phyloP scores from a whole-genome alignment of 2,329 filamentous ascomycete species.

The Ascochyta koolunga region DNA sequence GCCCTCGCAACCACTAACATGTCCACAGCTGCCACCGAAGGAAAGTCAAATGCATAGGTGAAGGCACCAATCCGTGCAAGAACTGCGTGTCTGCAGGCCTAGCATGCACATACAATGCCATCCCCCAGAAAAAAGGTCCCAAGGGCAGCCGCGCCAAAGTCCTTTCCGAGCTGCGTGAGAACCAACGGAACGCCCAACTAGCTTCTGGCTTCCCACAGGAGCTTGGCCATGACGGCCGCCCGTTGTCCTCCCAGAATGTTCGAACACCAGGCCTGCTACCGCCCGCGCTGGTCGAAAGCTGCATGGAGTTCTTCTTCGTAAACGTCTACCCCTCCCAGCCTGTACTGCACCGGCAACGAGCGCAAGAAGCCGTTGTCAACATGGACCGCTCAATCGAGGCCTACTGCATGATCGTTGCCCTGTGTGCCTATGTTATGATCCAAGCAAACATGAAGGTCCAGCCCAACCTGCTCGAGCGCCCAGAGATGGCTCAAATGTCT shows the following conservation, averaged over 20 bases:
- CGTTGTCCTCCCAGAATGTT: conserved; percentile 52
- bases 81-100: conserved; percentile 65
- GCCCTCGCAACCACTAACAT: conserved; percentile 18
- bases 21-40: conserved; percentile 52
- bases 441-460: conserved; percentile 55
- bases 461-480: conserved; percentile 55
- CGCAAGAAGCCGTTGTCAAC: conserved; percentile 60
- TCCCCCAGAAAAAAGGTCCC: conserved; percentile 68
- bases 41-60: conserved; percentile 59
- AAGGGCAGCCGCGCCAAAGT: conserved; percentile 68
- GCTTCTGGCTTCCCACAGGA: conserved; percentile 49
- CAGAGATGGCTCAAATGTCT: conserved; percentile 50
- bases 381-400: conserved; percentile 61
- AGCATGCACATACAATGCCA: conserved; percentile 68
- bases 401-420: conserved; percentile 61
- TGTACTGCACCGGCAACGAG: conserved; percentile 58
- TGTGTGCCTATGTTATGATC: conserved; percentile 59
- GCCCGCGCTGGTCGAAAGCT: conserved; percentile 58
- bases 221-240: conserved; percentile 49
- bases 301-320: conserved; percentile 66
- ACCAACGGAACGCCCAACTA: conserved; percentile 53
- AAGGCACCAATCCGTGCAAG: conserved; percentile 62
- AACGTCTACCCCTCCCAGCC: conserved; percentile 70
- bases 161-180: conserved; percentile 66
- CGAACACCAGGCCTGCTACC: conserved; percentile 57